phyloP scores from a whole-genome alignment of 768 basidiomycete genomes.

The Paxillus rubicundulus region DNA sequence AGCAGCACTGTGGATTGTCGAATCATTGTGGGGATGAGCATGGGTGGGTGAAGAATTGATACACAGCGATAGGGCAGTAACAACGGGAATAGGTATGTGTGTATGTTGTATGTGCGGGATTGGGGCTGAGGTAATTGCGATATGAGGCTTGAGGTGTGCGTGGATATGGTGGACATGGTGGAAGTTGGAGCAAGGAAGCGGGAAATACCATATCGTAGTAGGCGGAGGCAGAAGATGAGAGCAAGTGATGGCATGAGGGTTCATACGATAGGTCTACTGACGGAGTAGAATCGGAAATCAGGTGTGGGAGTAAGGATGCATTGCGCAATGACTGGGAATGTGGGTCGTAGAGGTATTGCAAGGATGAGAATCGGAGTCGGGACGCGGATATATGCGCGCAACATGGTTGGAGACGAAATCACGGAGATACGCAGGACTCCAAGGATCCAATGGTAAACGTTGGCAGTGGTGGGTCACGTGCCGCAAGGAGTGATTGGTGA shows the following conservation, averaged over 20 bases:
- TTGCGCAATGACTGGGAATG: not conserved
- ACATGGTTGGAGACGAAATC: not conserved
- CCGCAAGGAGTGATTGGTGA: too few species aligned
- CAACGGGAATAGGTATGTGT: constrained; percentile 26
- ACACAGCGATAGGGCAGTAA: constrained; percentile 27
- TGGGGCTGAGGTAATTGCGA: constrained; percentile 12
- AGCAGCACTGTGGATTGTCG: too few species aligned
- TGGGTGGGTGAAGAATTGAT: constrained; percentile 21
- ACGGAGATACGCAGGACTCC: too few species aligned
- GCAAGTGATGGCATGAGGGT: constrained; percentile 23
- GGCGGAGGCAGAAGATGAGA: constrained; percentile 22
- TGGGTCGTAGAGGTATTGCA: not conserved
- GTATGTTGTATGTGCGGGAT: constrained; percentile 6
- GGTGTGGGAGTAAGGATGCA: not conserved
- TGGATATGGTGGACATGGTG: constrained; percentile 19
- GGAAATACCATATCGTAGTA: constrained; percentile 13
- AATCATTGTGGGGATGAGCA: not conserved
- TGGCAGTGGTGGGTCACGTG: too few species aligned
- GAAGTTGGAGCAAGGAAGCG: constrained; percentile 9
- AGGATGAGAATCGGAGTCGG: not conserved
- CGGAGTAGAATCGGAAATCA: not conserved
- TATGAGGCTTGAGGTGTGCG: constrained; percentile 12
- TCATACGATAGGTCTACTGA: constrained; percentile 8
- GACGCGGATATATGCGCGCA: constrained; percentile 6
- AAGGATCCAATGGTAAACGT: too few species aligned